Percentiles rank a stretch among this genome's conserved stretches.
Conservation (phyloP, 345 rosid genomes). For the Angophora floribunda region DNA sequence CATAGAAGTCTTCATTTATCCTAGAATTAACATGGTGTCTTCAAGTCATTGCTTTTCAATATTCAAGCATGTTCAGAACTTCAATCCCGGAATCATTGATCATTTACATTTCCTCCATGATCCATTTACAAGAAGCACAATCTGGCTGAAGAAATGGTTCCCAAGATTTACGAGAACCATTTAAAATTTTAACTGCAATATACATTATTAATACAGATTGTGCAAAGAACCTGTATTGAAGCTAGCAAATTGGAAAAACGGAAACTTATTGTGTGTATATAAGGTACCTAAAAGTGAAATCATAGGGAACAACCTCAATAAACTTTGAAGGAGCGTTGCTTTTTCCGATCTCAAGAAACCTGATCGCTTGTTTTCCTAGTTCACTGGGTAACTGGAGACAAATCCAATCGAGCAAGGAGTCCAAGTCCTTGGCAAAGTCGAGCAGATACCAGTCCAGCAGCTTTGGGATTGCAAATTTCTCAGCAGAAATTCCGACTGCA, state of each 20-base stretch:
- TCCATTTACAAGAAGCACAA: neutral
- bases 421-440: slow-evolving; percentile 79
- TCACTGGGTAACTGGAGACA: slow-evolving; percentile 83
- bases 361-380: slow-evolving; percentile 55
- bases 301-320: slow-evolving; percentile 56
- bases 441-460: slow-evolving; percentile 74
- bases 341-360: slow-evolving; percentile 52
- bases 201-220: neutral
- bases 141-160: neutral
- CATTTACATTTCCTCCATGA: neutral
- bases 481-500: slow-evolving; percentile 44
- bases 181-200: neutral
- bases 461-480: slow-evolving; percentile 57
- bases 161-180: neutral
- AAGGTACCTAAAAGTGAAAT: slow-evolving; percentile 72
- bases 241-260: neutral
- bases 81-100: neutral
- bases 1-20: neutral
- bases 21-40: neutral
- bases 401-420: slow-evolving; percentile 79
- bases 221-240: neutral
- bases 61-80: neutral
- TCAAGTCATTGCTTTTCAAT: neutral
- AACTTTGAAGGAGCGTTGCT: slow-evolving; percentile 24
- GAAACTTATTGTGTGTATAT: slow-evolving; percentile 18